Evolutionary conservation across 1,284 basidiomycete genomes (phyloP), one percentile per base, ranked within the genome.

Genomic region (Puccinia horiana): DNA sequence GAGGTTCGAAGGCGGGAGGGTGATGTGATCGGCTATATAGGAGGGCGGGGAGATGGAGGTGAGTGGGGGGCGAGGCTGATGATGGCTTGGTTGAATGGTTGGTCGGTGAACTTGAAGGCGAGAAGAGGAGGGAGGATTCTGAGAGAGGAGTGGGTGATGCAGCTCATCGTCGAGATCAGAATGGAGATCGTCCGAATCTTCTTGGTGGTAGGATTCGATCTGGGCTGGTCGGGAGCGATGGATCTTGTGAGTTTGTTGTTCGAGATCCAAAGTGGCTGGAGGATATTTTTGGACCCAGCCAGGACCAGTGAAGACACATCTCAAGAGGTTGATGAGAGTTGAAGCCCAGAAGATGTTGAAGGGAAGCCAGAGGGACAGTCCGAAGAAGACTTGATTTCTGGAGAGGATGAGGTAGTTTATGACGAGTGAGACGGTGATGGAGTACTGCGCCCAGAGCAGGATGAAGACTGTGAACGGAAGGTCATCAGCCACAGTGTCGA

Each of bases 381-480:
- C 37, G 8, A 81, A 20, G 20, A 18, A 20, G 49, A 37, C 26
- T 2, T 40, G 42, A 9, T 49, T 23, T 5, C 69, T 18, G 32
- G 29, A 61, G 32, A 58, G 40, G 20, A 81, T 56, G 6, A 81
- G 29, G 47, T 81, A 81, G 42, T 56, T 73, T 9, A 81, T 14
- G 23, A 74, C 52, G 18, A 81, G 40, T 18, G 78, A 81, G 56
- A 81, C 26, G 8, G 78, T 37, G 32, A 81, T 58, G n/a, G 78
- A 63, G 56, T 81, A 81, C 47, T 81, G 78, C 6, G 78, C 49
- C 78, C 78, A 81, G 35, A 61, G 40, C 0, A 81, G 44, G 47
- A 73, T 73, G 65, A 73, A 20, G 29, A 72, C 78, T 81, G 54
- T 35, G 1, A 37, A 16, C 16, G 47, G 9, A 70, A 42, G 23